phyloP scores from a whole-genome alignment of 169 alveolate genomes.

The Plasmodium berghei region DNA sequence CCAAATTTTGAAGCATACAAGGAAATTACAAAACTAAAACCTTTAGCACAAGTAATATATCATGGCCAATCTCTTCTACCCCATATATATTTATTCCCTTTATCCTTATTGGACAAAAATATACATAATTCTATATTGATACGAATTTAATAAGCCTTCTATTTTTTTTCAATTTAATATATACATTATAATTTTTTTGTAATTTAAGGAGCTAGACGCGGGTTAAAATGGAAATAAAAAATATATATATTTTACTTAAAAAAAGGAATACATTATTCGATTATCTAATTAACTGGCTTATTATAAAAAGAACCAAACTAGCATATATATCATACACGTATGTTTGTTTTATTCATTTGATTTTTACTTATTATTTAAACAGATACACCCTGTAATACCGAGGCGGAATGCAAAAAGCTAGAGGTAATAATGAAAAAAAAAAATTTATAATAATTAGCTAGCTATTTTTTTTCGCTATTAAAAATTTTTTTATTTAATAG shows the following conservation, averaged over 20 bases:
- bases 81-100: neutral
- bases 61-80: neutral
- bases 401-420: conserved; percentile 79
- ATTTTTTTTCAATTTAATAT: too few species aligned
- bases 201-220: too few species aligned
- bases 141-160: too few species aligned
- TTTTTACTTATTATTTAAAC: neutral
- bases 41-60: conserved; percentile 17
- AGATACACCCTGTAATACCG: conserved; percentile 51
- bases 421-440: conserved; percentile 54
- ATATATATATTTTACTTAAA: too few species aligned
- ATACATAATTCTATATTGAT: too few species aligned
- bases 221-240: too few species aligned
- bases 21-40: conserved; percentile 24
- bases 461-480: conserved; percentile 41
- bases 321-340: neutral
- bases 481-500: conserved; percentile 21
- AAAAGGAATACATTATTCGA: too few species aligned
- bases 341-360: neutral
- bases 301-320: too few species aligned
- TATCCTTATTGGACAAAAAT: too few species aligned
- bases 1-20: conserved; percentile 59
- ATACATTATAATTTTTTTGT: too few species aligned
- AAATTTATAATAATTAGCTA: conserved; percentile 49
- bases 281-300: too few species aligned